Base-by-base conservation (phyloP, 1,139 yeast genomes). In the Hemisphaericaspora subhashii region DNA sequence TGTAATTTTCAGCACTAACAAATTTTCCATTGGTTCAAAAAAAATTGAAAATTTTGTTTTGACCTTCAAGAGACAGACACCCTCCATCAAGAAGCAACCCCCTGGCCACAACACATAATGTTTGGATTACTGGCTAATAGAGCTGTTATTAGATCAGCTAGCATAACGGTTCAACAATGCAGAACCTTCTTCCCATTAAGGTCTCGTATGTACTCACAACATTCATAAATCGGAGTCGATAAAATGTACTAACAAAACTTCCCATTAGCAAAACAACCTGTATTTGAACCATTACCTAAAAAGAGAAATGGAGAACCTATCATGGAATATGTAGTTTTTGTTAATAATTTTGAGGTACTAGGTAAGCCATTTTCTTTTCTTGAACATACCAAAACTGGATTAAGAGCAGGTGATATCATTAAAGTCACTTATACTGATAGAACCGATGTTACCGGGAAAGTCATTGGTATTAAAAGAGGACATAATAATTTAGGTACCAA, bases 381-480 rank as follows among this genome's bases (percentile, higher is more conserved):
- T n/a, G n/a, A n/a, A n/a, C n/a, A n/a, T n/a, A n/a, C 66, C 41
- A 46, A 50, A 14, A 71, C 72, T 41, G 76, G 79, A n/a, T 67
- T 88, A 31, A 74, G 86, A 46, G 77, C 95, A 1, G 97, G 96
- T 8, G 97, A 89, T 58, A 74, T 87, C 30, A 80, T 89, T 31
- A 80, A 86, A 50, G 84, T 89, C 10, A 78, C 83, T 20, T 88
- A 86, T 57, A 72, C 71, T 50, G 86, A 85, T 57, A 73, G 80
- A 44, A 77, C 86, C 45, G 78, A 81, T 40, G 83, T 86, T 43
- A 72, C 81, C 21, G 97, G 97, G 7, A 82, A 83, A 62, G 78
- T 87, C 2, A 64, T 89, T 36, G 89, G 86, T 45, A 73, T 88
- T 45, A 86, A 84, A 57, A 76, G 89, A 58, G 65, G 68, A 18